Conservation (phyloP, 2,329 filamentous ascomycete genomes). For the Colletotrichum sp. region DNA sequence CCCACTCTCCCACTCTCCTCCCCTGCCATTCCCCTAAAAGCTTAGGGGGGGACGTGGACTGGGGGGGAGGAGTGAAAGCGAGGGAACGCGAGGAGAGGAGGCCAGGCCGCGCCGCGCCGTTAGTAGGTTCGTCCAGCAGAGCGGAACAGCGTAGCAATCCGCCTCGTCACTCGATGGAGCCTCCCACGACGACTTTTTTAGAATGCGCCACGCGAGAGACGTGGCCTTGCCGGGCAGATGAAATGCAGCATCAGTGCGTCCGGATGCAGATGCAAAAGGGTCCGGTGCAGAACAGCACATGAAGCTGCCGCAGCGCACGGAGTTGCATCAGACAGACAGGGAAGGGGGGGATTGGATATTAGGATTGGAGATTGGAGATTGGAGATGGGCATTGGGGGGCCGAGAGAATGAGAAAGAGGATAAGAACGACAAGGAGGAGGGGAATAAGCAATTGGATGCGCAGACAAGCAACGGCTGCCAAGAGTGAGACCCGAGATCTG, state of each 20-base stretch:
- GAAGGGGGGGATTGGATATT: neutral
- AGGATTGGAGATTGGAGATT: neutral
- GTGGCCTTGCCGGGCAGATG: slow-evolving; percentile 8
- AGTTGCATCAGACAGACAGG: neutral
- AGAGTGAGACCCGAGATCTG: neutral
- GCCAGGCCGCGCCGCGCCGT: neutral
- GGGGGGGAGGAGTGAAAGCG: neutral
- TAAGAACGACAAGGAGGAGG: neutral
- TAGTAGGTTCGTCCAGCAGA: neutral
- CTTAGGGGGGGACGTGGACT: neutral
- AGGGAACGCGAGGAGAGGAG: neutral
- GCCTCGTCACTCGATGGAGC: neutral
- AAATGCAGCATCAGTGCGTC: neutral
- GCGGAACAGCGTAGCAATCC: neutral
- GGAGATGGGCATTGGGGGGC: neutral
- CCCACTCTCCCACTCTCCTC: neutral
- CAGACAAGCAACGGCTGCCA: neutral
- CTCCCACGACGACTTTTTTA: neutral
- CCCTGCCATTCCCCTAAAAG: neutral
- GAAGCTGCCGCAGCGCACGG: neutral
- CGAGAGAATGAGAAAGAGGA: neutral
- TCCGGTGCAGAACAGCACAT: neutral
- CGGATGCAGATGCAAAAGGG: neutral
- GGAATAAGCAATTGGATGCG: neutral
- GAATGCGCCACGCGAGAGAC: neutral